A percentile compares a stretch with the other conserved stretches of the same genome.
Conservation (phyloP, 192 early-diverging fungal genomes). For the Rhizophagus sp. region DNA sequence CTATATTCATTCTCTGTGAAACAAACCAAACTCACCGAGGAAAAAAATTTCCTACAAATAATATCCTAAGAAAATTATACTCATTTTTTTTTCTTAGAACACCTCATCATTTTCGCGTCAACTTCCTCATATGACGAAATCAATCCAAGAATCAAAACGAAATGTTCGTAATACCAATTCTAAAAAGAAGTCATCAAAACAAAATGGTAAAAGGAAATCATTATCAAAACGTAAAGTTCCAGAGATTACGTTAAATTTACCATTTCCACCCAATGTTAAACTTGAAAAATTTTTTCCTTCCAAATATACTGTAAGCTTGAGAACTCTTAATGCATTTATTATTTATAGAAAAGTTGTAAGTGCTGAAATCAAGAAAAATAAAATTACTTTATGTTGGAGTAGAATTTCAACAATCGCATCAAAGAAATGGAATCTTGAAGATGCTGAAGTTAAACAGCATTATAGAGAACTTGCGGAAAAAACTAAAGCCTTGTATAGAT, state of each 20-base stretch:
- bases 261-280: neutral
- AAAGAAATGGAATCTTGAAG: neutral
- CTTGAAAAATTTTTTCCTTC: neutral
- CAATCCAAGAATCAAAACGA: too few species aligned
- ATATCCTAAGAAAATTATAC: too few species aligned
- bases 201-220: neutral
- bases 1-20: too few species aligned
- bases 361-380: neutral
- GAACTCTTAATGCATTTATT: neutral
- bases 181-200: neutral
- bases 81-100: too few species aligned
- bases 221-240: neutral
- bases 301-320: neutral
- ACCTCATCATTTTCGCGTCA: too few species aligned
- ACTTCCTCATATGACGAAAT: too few species aligned
- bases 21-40: too few species aligned
- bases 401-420: neutral
- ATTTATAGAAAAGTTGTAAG: neutral
- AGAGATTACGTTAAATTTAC: neutral
- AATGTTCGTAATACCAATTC: too few species aligned
- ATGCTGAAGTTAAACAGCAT: neutral
- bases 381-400: neutral
- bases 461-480: neutral
- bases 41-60: too few species aligned
- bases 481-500: neutral